These are phyloP conservation scores for Pyrenophora seminiperda DNA, from an alignment of 2,329 filamentous ascomycete genomes.

Conservation along the genomic window DNA sequence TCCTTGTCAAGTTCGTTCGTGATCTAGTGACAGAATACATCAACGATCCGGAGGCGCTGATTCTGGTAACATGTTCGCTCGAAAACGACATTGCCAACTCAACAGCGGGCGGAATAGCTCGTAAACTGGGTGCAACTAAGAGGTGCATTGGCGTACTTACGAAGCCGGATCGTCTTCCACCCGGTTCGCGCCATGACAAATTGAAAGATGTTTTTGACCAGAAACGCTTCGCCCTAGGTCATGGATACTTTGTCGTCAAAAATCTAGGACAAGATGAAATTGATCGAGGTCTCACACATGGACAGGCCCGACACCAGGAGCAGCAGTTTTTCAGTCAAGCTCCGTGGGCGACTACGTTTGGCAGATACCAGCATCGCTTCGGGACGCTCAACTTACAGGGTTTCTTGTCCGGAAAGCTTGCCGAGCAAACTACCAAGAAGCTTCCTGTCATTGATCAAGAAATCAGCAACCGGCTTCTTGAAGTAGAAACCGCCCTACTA, in stretches of 20 bases:
- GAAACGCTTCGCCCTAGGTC: conserved; percentile 65
- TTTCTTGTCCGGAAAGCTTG: conserved; percentile 56
- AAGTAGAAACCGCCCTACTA: conserved; percentile 61
- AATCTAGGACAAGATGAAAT: conserved; percentile 63
- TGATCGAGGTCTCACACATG: conserved; percentile 51
- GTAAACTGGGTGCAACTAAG: conserved; percentile 46
- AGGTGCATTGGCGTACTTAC: conserved; percentile 70
- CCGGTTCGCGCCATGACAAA: conserved; percentile 54
- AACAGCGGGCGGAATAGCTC: conserved; percentile 65
- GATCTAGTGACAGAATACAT: conserved; percentile 75
- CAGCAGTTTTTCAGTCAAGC: conserved; percentile 54
- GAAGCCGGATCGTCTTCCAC: conserved; percentile 75
- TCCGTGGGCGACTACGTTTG: conserved; percentile 56
- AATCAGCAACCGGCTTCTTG: conserved; percentile 54
- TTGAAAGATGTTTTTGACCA: conserved; percentile 69
- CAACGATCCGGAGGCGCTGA: conserved; percentile 69
- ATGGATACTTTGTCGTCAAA: conserved; percentile 81
- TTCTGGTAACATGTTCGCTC: conserved; percentile 78
- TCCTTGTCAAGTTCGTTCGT: conserved; percentile 72
- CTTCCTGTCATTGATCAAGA: conserved; percentile 52
- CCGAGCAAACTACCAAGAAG: conserved; percentile 49
- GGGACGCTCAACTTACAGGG: conserved; percentile 59
- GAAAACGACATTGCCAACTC: conserved; percentile 79
- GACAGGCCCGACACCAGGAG: conserved; percentile 57
- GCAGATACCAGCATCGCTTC: conserved; percentile 52